A percentile compares a stretch with the other conserved stretches of the same genome.
Evolutionary conservation across 768 basidiomycete genomes (phyloP).

Genomic region (Mycena pura): DNA sequence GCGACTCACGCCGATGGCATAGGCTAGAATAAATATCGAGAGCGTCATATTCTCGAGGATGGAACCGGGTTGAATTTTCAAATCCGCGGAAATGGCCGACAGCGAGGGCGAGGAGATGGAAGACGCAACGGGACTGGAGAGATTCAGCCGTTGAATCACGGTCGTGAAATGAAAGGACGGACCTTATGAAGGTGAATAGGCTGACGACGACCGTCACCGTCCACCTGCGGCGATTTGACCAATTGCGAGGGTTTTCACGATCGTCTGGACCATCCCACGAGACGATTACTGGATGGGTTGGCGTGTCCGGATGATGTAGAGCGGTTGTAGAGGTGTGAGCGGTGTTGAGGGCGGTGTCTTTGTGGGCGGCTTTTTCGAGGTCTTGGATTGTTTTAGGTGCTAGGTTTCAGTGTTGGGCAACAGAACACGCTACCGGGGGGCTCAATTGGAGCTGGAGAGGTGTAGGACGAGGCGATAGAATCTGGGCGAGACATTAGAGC

Average conservation of each 20-base stretch:
- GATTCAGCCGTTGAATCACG: background rate
- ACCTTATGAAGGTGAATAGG: slow-evolving; percentile 59
- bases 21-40: slow-evolving; percentile 51
- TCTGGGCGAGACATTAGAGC: background rate
- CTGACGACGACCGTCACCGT: slow-evolving; percentile 56
- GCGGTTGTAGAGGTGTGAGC: slow-evolving; percentile 6
- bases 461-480: background rate
- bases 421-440: background rate
- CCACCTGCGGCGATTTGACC: slow-evolving; percentile 55
- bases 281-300: slow-evolving; percentile 28
- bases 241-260: slow-evolving; percentile 44
- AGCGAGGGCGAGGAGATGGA: slow-evolving; percentile 40
- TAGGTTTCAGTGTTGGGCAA: background rate
- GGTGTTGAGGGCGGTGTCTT: background rate
- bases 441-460: background rate
- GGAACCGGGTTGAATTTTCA: slow-evolving; percentile 38
- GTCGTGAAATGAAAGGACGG: background rate
- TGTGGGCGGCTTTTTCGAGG: background rate
- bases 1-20: slow-evolving; percentile 40
- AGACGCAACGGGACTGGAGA: slow-evolving; percentile 38
- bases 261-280: slow-evolving; percentile 39
- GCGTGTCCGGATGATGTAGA: background rate
- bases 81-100: slow-evolving; percentile 34
- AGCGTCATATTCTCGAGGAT: slow-evolving; percentile 47
- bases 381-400: background rate